Evolutionary conservation across 2,329 filamentous ascomycete genomes (phyloP), one percentile per base, ranked within the genome.

Genomic region (Aspergillus fumigatus): DNA sequence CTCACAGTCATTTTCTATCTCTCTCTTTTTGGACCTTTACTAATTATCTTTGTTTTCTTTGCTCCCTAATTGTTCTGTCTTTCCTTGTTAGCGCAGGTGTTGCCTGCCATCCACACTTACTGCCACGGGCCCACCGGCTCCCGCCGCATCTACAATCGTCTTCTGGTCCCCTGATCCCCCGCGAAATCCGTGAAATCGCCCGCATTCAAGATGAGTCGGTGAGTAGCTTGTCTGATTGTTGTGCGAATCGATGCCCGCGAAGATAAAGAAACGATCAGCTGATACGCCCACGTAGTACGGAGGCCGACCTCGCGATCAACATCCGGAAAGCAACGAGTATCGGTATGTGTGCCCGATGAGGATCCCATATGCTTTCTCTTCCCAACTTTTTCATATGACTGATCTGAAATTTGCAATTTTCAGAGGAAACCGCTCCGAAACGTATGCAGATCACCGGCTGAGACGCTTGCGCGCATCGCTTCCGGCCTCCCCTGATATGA

Each of bases 251-350:
- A 29, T n/a, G 25, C 26, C 11, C 25, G 53, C 19, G 27, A 21
- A 29, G 14, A 29, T 21, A 29, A 40, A 56, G 9, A 26, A 23
- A 21, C 19, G 54, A 32, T 40, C 4, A 32, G 11, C 48, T 50
- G 49, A 38, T 40, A 21, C n/a, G 4, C 11, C 41, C 48, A 48
- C 60, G 53, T 58, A 83, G 82, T 71, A 82, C 84, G 65, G 85
- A 88, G 73, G 79, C 82, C 49, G 84, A 88, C 70, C 78, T 88
- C 62, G 79, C 83, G 68, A 83, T 85, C 69, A 85, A 87, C 73
- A 87, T 88, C 71, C 82, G 82, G 68, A 88, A 88, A 75, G 85
- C 85, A 38, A 87, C 84, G 17, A 85, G 81, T 69, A 84, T 85
- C 64, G 81, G 80, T 82, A 71, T 64, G 76, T 63, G 48, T 48